Percentiles rank a stretch among this genome's conserved stretches.
phyloP scores from a whole-genome alignment of 2,329 filamentous ascomycete genomes.

The Cercospora canescens region DNA sequence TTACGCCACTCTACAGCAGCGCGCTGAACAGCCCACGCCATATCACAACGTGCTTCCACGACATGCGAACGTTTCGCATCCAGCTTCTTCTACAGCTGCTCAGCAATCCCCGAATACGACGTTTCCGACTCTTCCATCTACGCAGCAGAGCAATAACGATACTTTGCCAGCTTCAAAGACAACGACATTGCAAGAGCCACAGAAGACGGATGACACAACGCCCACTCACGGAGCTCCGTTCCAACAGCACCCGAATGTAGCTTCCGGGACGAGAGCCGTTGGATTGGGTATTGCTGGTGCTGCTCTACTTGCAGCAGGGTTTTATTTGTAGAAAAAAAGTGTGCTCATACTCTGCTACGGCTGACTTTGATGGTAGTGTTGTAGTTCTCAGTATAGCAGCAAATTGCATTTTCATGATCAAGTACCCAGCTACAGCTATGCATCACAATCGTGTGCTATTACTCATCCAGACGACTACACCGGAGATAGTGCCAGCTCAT shows the following conservation, averaged over 20 bases:
- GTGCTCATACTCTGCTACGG: neutral
- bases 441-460: too few relatives aligned
- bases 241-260: neutral
- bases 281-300: neutral
- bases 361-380: neutral
- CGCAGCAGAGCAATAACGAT: slow-evolving; percentile 6
- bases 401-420: neutral
- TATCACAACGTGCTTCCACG: neutral
- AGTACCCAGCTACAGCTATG: neutral
- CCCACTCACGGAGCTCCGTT: neutral
- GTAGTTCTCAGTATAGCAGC: neutral
- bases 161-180: neutral
- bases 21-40: neutral
- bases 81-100: neutral
- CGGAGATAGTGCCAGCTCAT: neutral
- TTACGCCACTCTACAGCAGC: neutral
- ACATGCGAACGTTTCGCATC: neutral
- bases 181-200: neutral
- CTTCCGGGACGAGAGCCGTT: neutral
- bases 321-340: neutral
- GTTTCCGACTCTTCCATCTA: slow-evolving; percentile 1
- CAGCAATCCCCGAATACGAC: neutral
- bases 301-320: neutral
- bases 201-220: neutral
- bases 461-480: too few relatives aligned